Percentiles rank a stretch among this genome's conserved stretches.
These are phyloP conservation scores for Penicillium soppii DNA, from an alignment of 495 filamentous ascomycete genomes.

Conservation along the genomic window DNA sequence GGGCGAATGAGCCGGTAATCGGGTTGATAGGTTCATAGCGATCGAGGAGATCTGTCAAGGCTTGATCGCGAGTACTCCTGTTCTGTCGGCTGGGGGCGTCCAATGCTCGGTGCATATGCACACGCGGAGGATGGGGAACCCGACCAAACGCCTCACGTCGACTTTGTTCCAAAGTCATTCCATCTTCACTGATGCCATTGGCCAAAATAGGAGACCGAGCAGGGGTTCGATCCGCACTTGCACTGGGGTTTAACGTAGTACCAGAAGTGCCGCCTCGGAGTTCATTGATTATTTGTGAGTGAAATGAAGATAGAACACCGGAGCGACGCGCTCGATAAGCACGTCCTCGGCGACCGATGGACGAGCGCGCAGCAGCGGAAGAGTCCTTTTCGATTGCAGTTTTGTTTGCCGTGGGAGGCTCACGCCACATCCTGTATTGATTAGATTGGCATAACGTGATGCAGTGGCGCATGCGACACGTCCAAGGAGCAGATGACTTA, in stretches of 20 bases:
- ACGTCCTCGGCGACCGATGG: constrained; percentile 62
- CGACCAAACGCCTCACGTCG: constrained; percentile 29
- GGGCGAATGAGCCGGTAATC: constrained; percentile 28
- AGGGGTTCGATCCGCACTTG: background rate
- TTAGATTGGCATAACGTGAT: constrained; percentile 28
- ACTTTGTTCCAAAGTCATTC: constrained; percentile 32
- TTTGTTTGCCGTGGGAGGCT: constrained; percentile 53
- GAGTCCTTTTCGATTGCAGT: constrained; percentile 56
- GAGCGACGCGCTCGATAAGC: constrained; percentile 31
- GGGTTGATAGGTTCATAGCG: constrained; percentile 14
- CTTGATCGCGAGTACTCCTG: constrained; percentile 32
- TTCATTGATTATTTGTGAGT: constrained; percentile 44
- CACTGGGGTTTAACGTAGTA: background rate
- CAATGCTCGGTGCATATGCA: constrained; percentile 26
- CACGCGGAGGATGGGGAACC: constrained; percentile 4
- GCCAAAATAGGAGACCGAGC: constrained; percentile 29
- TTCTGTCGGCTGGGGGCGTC: constrained; percentile 29
- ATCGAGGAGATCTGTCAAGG: constrained; percentile 23
- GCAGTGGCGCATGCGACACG: constrained; percentile 30
- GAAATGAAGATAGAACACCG: constrained; percentile 31
- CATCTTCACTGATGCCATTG: constrained; percentile 28
- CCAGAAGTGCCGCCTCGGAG: constrained; percentile 36
- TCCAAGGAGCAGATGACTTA: constrained; percentile 48
- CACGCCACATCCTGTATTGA: constrained; percentile 54
- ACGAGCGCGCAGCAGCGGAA: constrained; percentile 64